Evolutionary conservation across 371 early-diverging fungal genomes (phyloP).

Genomic region (Mortierella sp.): DNA sequence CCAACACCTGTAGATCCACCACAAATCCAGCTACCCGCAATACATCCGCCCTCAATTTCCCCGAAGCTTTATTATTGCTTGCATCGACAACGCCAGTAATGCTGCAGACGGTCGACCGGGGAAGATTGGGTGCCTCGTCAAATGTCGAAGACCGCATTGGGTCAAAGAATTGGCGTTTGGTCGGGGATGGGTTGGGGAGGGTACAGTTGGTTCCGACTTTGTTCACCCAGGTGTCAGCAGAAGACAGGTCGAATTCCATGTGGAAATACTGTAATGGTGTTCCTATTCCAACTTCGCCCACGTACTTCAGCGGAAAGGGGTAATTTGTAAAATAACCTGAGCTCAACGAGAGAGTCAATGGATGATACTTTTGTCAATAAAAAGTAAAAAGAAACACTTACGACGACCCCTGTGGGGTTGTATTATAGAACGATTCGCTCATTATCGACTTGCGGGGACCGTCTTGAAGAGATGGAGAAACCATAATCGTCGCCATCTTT

Average conservation of each 20-base stretch:
- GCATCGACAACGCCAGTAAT: not conserved
- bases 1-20: slow-evolving; percentile 23
- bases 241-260: slow-evolving; percentile 65
- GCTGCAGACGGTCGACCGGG: not conserved
- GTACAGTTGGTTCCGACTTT: slow-evolving; percentile 15
- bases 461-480: not conserved
- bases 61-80: slow-evolving; percentile 3
- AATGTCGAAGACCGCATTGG: slow-evolving; percentile 21
- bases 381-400: not conserved
- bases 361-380: not conserved
- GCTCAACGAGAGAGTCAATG: not conserved
- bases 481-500: not conserved
- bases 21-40: slow-evolving; percentile 19
- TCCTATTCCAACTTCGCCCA: slow-evolving; percentile 61
- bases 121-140: slow-evolving; percentile 2
- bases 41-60: slow-evolving; percentile 22
- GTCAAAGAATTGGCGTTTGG: slow-evolving; percentile 12
- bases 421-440: slow-evolving; percentile 16
- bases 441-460: slow-evolving; percentile 13
- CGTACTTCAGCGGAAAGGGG: slow-evolving; percentile 34
- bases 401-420: slow-evolving; percentile 4
- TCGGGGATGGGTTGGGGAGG: slow-evolving; percentile 8
- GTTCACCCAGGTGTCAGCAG: slow-evolving; percentile 64
- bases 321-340: too few species aligned
- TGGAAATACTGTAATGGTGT: slow-evolving; percentile 63